Base-by-base conservation (phyloP, 805 yeast genomes). In the Kluyveromyces dobzhanskii region DNA sequence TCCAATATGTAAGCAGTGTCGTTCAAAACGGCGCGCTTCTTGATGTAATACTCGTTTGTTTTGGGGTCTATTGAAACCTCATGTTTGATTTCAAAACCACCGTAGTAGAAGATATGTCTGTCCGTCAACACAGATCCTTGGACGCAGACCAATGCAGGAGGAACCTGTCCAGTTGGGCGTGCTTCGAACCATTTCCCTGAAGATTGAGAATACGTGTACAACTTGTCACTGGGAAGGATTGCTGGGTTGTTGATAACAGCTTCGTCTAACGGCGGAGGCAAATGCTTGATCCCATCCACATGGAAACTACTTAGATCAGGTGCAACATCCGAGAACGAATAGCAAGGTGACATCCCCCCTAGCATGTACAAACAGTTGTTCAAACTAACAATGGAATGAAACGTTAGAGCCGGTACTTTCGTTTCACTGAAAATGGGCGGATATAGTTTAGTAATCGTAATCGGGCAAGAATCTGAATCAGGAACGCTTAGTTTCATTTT, bases 1-100 rank as follows among this genome's bases (percentile, higher is more conserved):
- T 83, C 86, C 23, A 82, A 60, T n/a, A 80, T 59, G 62, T 73
- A 82, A 0, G 74, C 78, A 30, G 69, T 63, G 37, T 69, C 68
- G 51, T 76, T 79, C 40, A 80, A 48, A 4, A 57, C 58, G 3
- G 78, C 61, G 17, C 65, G 62, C 45, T 70, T 68, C 31, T 68
- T 64, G 13, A 67, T 46, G 18, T 38, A 44, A 26, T 54, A 62
- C 45, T 44, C 64, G 34, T 72, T 74, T 60, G 42, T 60, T 44
- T 42, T 54, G 4, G 40, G 45, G 32, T 47, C 52, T 3, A 53
- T 42, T 9, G 45, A 43, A 5, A 59, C 54, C 13, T 63, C 60
- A 6, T 57, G 54, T 14, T 67, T 66, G 4, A 51, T 44, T 49
- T 71, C 73, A 53, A 80, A 73, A 0, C 92, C 94, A n/a, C 90